These are phyloP conservation scores for Suillus fuscotomentosus DNA, from an alignment of 768 basidiomycete genomes.

Conservation along the genomic window DNA sequence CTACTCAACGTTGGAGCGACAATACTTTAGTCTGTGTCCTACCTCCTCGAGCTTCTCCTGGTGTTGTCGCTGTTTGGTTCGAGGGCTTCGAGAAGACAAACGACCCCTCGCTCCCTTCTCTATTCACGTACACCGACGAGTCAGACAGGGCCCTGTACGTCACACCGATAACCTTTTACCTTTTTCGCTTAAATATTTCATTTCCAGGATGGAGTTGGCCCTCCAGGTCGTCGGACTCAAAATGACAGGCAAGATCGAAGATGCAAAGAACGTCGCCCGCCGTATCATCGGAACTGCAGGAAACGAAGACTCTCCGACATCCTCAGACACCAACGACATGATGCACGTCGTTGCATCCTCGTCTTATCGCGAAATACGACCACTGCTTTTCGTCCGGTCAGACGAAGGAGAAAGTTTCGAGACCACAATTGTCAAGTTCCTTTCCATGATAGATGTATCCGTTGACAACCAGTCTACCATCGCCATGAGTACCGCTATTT, in stretches of 20 bases:
- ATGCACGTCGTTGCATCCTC: conserved; percentile 54
- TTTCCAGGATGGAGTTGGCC: conserved; percentile 86
- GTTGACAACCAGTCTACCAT: conserved; percentile 42
- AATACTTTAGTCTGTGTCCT: conserved; percentile 91
- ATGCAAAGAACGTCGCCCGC: conserved; percentile 91
- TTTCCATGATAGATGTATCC: conserved; percentile 72
- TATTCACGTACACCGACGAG: conserved; percentile 91
- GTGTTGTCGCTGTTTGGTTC: conserved; percentile 89
- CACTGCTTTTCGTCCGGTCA: conserved; percentile 54
- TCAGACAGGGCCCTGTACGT: conserved; percentile 86
- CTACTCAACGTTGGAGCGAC: conserved; percentile 89
- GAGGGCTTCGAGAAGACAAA: conserved; percentile 68
- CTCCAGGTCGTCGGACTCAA: conserved; percentile 93
- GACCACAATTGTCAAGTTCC: conserved; percentile 72
- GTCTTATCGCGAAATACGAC: conserved; percentile 51
- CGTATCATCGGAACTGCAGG: conserved; percentile 83
- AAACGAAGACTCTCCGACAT: conserved; percentile 45
- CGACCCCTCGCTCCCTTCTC: conserved; percentile 49
- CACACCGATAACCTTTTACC: conserved; percentile 8
- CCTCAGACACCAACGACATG: conserved; percentile 36
- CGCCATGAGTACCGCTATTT: conserved; percentile 57
- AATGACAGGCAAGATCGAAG: conserved; percentile 95
- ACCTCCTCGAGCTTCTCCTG: conserved; percentile 78
- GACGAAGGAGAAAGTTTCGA: conserved; percentile 68
- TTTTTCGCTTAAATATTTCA: conserved; percentile 11